Evolutionary conservation across 2,329 filamentous ascomycete genomes (phyloP), one percentile per base, ranked within the genome.

Genomic region (Claviceps pusilla): DNA sequence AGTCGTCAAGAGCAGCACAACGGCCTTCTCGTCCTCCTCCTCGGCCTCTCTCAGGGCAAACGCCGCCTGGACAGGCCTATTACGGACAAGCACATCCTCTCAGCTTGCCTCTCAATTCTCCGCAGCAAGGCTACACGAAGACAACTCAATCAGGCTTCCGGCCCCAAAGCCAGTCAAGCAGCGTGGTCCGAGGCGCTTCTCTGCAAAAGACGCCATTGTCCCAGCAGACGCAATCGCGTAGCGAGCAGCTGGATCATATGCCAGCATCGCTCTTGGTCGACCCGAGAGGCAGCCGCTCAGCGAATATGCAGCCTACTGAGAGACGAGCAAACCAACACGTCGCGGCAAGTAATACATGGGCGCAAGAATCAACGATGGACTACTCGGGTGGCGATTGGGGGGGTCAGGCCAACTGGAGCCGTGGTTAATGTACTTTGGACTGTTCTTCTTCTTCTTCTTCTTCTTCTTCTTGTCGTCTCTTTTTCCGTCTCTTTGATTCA

Each of bases 351-450:
- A 54, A 59, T 43, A 61, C 60, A 45, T 64, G 62, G 64, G 55
- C 58, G 7, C 59, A 58, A 48, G 60, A 56, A 12, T 56, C 62
- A 7, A 58, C 60, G 0, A 59, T 54, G 10, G 63, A 66, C 53
- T 65, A 65, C 37, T 66, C 64, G 0, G 64, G 64, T 3, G 61
- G 59, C 2, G 63, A 59, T 19, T 66, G 63, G 64, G 63, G 62
- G 1, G 57, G 59, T 50, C 58, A 60, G 6, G 57, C 56, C 14
- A 16, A 39, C 43, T 55, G 48, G 50, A 31, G 42, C 24, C 45
- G 52, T 28, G 31, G 24, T 48, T 54, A 7, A 54, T 39, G 28
- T 6, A 9, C 7, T 19, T 19, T 43, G 2, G 41, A 43, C 41
- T 19, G 1, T 19, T 19, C 16, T 43, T 4, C 11, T 43, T 19